Evolutionary conservation across 2,329 filamentous ascomycete species (phyloP), one percentile per base, ranked within the genome.

Genomic region (Cercospora janseana): DNA sequence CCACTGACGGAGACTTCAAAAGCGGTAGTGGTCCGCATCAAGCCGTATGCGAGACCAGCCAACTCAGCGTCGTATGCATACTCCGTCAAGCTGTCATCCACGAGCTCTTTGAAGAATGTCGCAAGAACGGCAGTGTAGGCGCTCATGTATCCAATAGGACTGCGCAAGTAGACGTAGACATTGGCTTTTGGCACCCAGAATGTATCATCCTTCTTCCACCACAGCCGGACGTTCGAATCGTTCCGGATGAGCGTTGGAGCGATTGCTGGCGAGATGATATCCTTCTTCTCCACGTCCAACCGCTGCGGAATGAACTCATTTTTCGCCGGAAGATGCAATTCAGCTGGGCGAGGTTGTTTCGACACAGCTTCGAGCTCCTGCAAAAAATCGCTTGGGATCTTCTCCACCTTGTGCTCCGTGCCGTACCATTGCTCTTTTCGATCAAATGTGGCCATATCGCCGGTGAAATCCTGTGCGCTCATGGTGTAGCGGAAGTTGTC

Each of bases 131-230:
- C 77, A 55, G 87, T 91, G 49, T 86, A 83, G 1, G 90, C 87
- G 4, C 87, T 90, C 1, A 87, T 80, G 66, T 83, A 84, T n/a
- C 87, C 83, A 37, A 95, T 71, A 0, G 90, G 87, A 52, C 85
- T 95, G 61, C 85, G 82, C 58, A 94, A 78, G 60, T 85, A 88
- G 57, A 95, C 81, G 58, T 90, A 81, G 13, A 97, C 75, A 52
- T 90, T 93, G 3, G 88, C 93, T 69, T 95, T 95, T 6, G 93
- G 93, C 7, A 97, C 93, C 91, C 92, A 97, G 70, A 97, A 98
- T 0, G 85, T 90, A 62, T 98, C 93, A 63, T 98, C 93, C 72
- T 97, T 97, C 76, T 98, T 98, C 76, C 85, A 96, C 93, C 93
- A 98, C 2, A 88, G 86, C 23, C 91, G 83, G 1, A 88, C 83